These are phyloP conservation scores for Teunomyces gatunensis DNA, from an alignment of 805 yeast species.

Conservation along the genomic window DNA sequence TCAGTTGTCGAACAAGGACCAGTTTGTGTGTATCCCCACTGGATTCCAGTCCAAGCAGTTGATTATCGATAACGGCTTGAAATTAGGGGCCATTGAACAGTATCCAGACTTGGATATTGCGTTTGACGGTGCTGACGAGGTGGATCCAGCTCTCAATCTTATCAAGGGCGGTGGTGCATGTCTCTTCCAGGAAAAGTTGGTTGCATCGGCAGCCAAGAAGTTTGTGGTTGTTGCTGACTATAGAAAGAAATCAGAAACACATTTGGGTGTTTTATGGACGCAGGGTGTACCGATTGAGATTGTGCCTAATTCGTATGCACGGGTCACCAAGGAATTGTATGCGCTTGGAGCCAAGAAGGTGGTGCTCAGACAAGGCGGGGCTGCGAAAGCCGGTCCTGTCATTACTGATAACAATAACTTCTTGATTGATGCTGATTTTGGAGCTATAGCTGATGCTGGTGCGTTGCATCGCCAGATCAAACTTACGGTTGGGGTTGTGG, in stretches of 20 bases:
- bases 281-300: conserved; percentile 96
- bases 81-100: conserved; percentile 79
- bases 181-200: conserved; percentile 91
- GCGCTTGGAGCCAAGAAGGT: conserved; percentile 63
- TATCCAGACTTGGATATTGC: conserved; percentile 83
- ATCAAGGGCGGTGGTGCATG: conserved; percentile 99
- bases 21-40: conserved; percentile 85
- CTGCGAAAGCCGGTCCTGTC: conserved; percentile 95
- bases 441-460: conserved; percentile 54
- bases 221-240: conserved; percentile 91
- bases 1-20: conserved; percentile 50
- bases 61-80: conserved; percentile 76
- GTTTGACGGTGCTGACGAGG: conserved; percentile 98
- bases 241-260: conserved; percentile 68
- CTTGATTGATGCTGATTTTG: conserved; percentile 90
- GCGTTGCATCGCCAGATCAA: conserved; percentile 65
- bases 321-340: conserved; percentile 63
- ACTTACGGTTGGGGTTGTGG: conserved; percentile 87
- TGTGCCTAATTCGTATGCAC: conserved; percentile 82
- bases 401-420: conserved; percentile 95
- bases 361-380: conserved; percentile 76
- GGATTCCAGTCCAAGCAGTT: conserved; percentile 93
- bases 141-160: conserved; percentile 73
- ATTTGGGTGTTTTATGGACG: conserved; percentile 77
- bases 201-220: conserved; percentile 72